A percentile compares a stretch with the other conserved stretches of the same genome.
Conservation (phyloP, 257 asterid species). For the Solanum peruvianum region DNA sequence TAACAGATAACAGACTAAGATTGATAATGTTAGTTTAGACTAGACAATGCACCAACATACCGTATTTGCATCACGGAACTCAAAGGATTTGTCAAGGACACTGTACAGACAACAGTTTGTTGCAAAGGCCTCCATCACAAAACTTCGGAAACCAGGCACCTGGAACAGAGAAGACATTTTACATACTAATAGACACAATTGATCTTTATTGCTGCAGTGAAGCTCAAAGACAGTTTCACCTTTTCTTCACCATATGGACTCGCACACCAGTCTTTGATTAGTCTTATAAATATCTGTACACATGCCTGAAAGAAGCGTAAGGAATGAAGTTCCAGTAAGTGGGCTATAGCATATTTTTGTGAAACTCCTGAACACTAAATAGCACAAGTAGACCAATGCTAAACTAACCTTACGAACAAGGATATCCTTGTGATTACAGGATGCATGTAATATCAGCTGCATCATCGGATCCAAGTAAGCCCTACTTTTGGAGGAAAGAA, state of each 20-base stretch:
- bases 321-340: background rate
- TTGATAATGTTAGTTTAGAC: background rate
- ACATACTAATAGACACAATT: slow-evolving; percentile 12
- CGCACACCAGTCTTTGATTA: slow-evolving; percentile 86
- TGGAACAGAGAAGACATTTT: slow-evolving; percentile 16
- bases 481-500: slow-evolving; percentile 49
- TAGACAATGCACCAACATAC: slow-evolving; percentile 38
- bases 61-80: slow-evolving; percentile 80
- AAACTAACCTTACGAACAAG: slow-evolving; percentile 54
- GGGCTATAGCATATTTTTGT: background rate
- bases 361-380: background rate
- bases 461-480: slow-evolving; percentile 60
- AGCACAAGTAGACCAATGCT: background rate
- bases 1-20: background rate
- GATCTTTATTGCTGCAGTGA: background rate
- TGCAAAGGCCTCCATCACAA: slow-evolving; percentile 72
- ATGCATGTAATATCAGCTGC: slow-evolving; percentile 57
- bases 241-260: slow-evolving; percentile 52
- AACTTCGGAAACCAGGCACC: slow-evolving; percentile 86
- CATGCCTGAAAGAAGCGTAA: slow-evolving; percentile 44
- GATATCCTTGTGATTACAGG: slow-evolving; percentile 81
- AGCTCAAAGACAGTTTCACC: slow-evolving; percentile 28
- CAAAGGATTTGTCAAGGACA: slow-evolving; percentile 86
- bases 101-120: slow-evolving; percentile 83
- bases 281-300: slow-evolving; percentile 78